Evolutionary conservation across 2,329 filamentous ascomycete genomes (phyloP).

Genomic region (Apiospora kogelbergensis): DNA sequence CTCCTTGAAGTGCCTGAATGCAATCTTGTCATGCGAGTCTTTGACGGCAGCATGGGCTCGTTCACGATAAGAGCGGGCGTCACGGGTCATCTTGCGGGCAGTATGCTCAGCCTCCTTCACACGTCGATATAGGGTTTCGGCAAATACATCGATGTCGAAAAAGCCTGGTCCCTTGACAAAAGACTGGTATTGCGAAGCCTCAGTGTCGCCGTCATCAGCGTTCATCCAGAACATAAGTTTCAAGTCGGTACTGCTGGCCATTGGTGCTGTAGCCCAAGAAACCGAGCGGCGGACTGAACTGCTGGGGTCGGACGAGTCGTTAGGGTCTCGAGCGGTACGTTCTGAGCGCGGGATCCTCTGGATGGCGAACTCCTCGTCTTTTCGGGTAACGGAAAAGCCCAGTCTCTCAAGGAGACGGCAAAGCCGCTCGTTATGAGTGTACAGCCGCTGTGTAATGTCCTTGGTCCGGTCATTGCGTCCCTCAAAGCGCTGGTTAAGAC

Average conservation of each 20-base stretch:
- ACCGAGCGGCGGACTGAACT: constrained; percentile 55
- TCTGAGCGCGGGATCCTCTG: constrained; percentile 68
- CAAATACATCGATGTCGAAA: constrained; percentile 83
- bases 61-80: constrained; percentile 83
- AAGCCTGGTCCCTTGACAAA: constrained; percentile 73
- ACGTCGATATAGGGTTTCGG: constrained; percentile 82
- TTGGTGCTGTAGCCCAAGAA: constrained; percentile 51
- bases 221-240: constrained; percentile 83
- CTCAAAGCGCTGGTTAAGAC: constrained; percentile 60
- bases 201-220: constrained; percentile 61
- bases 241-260: constrained; percentile 64
- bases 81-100: constrained; percentile 89
- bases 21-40: constrained; percentile 93
- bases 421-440: constrained; percentile 82
- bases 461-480: constrained; percentile 72
- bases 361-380: constrained; percentile 71
- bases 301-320: constrained; percentile 57
- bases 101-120: constrained; percentile 93
- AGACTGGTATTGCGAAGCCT: constrained; percentile 71
- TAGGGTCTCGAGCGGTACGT: constrained; percentile 55
- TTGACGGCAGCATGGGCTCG: constrained; percentile 78
- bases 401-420: constrained; percentile 80
- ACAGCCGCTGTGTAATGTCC: constrained; percentile 81
- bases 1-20: constrained; percentile 93
- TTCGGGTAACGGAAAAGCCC: constrained; percentile 77